Base-by-base conservation (phyloP, 352 stramenopile species). In the Aphanomyces astaci region DNA sequence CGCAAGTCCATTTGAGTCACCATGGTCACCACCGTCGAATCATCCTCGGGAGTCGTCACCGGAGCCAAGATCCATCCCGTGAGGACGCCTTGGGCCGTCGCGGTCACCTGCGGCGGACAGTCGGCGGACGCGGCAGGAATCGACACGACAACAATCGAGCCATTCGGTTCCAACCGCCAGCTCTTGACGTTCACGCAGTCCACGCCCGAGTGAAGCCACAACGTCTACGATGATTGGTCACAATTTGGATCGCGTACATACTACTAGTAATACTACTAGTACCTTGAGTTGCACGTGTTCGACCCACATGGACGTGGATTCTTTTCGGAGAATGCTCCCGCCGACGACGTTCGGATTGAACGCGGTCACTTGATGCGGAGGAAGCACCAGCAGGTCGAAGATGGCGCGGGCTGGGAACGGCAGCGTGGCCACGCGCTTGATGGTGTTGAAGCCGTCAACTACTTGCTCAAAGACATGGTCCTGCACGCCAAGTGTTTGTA, bases 1-100 rank as follows among this genome's bases (percentile, higher is more conserved):
- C 78, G 79, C 55, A 90, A 90, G 70, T 92, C 89, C 28, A 73
- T 78, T 62, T 92, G 81, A 76, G 88, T 83, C n/a, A 92, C n/a
- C 84, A 82, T 89, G 25, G 81, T 90, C 11, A 90, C 79, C 0
- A 73, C 82, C 52, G 80, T 90, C 1, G 79, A 82, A 24, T 87
- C 79, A 49, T 89, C 78, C 5, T 76, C 76, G 7, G 78, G 74
- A 4, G 80, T 84, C 17, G n/a, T n/a, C n/a, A 55, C n/a, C 11
- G 81, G 82, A 0, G 77, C 77, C 49, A 92, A 79, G 45, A 90
- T 57, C 78, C 79, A 92, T 24, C 84, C 82, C 3, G 80, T 79
- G 4, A 90, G 68, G 67, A 92, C 78, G 59, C 78, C 88, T 43
- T 90, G 25, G 5, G 51, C 51, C 17, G 51, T 39, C 17, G 51